Evolutionary conservation across 306 rosid species (phyloP).

Genomic region (Castanea mollissima): DNA sequence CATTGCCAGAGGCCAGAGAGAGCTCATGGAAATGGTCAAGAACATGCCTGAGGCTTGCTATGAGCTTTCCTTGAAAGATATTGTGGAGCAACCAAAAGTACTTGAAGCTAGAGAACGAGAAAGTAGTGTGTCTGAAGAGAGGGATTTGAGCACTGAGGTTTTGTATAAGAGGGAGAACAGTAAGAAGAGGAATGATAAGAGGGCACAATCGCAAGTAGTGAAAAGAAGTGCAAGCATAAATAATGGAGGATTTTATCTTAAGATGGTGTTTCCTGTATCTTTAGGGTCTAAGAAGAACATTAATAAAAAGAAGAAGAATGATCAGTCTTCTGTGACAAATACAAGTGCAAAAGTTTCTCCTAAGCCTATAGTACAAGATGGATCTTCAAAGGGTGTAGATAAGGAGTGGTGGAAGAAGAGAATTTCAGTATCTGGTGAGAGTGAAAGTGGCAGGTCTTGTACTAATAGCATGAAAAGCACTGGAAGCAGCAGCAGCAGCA

Average conservation of each 20-base stretch:
- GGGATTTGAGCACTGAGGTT: slow-evolving; percentile 9
- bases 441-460: slow-evolving; percentile 57
- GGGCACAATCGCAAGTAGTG: slow-evolving; percentile 2
- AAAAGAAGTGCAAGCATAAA: slow-evolving; percentile 41
- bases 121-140: slow-evolving; percentile 15
- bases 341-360: slow-evolving; percentile 56
- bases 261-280: slow-evolving; percentile 63
- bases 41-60: slow-evolving; percentile 84
- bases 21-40: slow-evolving; percentile 89
- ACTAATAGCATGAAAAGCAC: slow-evolving; percentile 66
- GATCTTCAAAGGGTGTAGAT: slow-evolving; percentile 39
- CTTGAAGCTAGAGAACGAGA: neutral
- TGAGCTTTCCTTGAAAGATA: slow-evolving; percentile 84
- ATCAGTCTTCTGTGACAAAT: slow-evolving; percentile 18
- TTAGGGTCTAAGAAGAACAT: slow-evolving; percentile 39
- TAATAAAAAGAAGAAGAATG: slow-evolving; percentile 22
- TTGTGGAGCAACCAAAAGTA: slow-evolving; percentile 56
- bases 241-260: slow-evolving; percentile 66
- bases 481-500: slow-evolving; percentile 48
- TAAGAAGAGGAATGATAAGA: slow-evolving; percentile 24
- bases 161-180: slow-evolving; percentile 13
- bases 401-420: slow-evolving; percentile 87
- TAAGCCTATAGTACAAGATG: slow-evolving; percentile 41
- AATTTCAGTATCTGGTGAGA: slow-evolving; percentile 29
- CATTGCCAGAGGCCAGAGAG: slow-evolving; percentile 69